These are phyloP conservation scores for Aspergillus niger DNA, from an alignment of 2,329 filamentous ascomycete species.

Conservation along the genomic window DNA sequence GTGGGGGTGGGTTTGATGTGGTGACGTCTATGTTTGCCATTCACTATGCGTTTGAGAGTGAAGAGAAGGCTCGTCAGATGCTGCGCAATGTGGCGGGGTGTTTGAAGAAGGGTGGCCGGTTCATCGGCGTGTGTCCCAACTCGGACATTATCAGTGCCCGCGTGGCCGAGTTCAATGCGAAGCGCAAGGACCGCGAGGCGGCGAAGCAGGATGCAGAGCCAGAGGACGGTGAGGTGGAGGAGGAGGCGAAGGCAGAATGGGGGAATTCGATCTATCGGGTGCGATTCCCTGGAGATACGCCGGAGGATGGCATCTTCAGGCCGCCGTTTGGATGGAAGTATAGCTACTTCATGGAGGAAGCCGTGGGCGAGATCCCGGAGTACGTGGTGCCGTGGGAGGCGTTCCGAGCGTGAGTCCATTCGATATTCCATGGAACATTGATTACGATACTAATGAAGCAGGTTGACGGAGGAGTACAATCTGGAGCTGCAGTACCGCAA, in stretches of 20 bases:
- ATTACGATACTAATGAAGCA: conserved; percentile 19
- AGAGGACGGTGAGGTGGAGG: conserved; percentile 56
- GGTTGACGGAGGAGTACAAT: conserved; percentile 91
- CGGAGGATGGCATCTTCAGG: conserved; percentile 84
- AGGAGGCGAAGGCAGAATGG: conserved; percentile 73
- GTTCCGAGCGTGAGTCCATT: conserved; percentile 68
- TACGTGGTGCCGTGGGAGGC: conserved; percentile 98
- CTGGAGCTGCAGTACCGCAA: conserved; percentile 93
- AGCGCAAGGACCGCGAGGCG: conserved; percentile 47
- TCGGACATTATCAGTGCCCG: conserved; percentile 82
- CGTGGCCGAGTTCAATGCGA: conserved; percentile 75
- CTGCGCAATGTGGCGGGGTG: conserved; percentile 86
- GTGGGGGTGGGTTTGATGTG: conserved; percentile 84
- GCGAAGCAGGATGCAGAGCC: conserved; percentile 40
- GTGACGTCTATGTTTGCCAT: conserved; percentile 99
- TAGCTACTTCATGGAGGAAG: conserved; percentile 92
- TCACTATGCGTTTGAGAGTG: conserved; percentile 96
- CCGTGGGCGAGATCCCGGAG: conserved; percentile 93
- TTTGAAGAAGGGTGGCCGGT: conserved; percentile 89
- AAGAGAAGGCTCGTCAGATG: conserved; percentile 88
- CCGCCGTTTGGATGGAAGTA: conserved; percentile 98
- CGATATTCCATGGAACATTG: conserved; percentile 9
- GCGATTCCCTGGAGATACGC: conserved; percentile 79
- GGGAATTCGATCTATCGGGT: conserved; percentile 93
- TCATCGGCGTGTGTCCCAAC: conserved; percentile 96